phyloP scores from a whole-genome alignment of 2,329 filamentous ascomycete genomes.

The Neospermospora avenae region DNA sequence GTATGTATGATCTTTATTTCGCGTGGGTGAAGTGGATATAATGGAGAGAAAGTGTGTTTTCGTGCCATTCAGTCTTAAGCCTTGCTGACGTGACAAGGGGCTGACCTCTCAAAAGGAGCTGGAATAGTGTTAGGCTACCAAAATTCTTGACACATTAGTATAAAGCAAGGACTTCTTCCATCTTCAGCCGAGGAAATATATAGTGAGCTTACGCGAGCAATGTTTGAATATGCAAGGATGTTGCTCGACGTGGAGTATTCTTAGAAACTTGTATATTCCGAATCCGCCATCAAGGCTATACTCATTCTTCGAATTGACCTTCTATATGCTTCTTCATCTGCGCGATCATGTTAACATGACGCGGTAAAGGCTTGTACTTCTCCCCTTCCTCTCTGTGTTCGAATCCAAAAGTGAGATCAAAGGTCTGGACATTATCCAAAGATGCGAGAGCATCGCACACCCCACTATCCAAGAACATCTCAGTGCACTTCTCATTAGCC shows the following conservation, averaged over 20 bases:
- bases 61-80: not conserved
- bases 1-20: not conserved
- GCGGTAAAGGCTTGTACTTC: conserved; percentile 12
- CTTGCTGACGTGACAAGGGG: not conserved
- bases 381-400: conserved; percentile 6
- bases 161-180: too few species aligned
- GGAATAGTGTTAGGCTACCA: too few species aligned
- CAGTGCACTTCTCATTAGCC: conserved; percentile 15
- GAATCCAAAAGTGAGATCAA: conserved; percentile 13
- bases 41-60: too few species aligned
- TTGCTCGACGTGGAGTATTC: too few species aligned
- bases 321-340: conserved; percentile 18
- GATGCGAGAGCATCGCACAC: conserved; percentile 12
- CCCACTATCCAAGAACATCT: conserved; percentile 19
- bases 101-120: too few species aligned
- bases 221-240: too few species aligned
- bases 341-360: conserved; percentile 11
- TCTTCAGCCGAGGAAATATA: too few species aligned
- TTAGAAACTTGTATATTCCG: too few species aligned
- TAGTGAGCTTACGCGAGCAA: too few species aligned
- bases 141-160: too few species aligned
- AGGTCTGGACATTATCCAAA: conserved; percentile 14
- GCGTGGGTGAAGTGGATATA: not conserved
- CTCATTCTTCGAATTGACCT: conserved; percentile 25
- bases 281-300: not conserved